phyloP scores from a whole-genome alignment of 805 yeast species.

The Lachancea sp. region DNA sequence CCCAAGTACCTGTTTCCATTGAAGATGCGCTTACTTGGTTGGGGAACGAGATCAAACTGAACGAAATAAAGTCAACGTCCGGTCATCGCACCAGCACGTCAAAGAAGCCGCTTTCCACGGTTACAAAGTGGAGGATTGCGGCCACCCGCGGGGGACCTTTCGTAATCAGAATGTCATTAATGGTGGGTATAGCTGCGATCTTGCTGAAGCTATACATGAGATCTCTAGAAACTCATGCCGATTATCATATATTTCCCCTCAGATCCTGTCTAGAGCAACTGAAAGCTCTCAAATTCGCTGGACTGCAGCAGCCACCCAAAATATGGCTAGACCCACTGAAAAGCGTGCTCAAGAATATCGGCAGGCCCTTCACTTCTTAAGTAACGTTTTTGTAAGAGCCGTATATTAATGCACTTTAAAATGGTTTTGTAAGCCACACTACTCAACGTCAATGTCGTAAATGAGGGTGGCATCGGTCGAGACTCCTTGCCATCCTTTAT shows the following conservation, averaged over 20 bases:
- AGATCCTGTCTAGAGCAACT: constrained; percentile 5
- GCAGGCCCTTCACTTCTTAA: constrained; percentile 2
- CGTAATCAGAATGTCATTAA: constrained; percentile 2
- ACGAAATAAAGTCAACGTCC: constrained; percentile 10
- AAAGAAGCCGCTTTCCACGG: not conserved
- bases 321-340: constrained; percentile 9
- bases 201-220: constrained; percentile 6
- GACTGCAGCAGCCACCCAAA: constrained; percentile 3
- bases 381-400: not conserved
- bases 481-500: constrained; percentile 88
- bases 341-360: constrained; percentile 4
- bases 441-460: constrained; percentile 61
- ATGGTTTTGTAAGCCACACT: not conserved
- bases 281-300: constrained; percentile 4
- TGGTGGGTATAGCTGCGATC: constrained; percentile 7
- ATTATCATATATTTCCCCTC: not conserved
- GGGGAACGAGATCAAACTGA: constrained; percentile 17
- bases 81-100: not conserved
- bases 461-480: constrained; percentile 75
- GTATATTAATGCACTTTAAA: constrained; percentile 3
- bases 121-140: constrained; percentile 2
- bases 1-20: not conserved
- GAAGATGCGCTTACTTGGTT: constrained; percentile 12
- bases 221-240: constrained; percentile 1
- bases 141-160: not conserved